Evolutionary conservation across 768 basidiomycete genomes (phyloP).

Genomic region (Kwoniella shandongensis): DNA sequence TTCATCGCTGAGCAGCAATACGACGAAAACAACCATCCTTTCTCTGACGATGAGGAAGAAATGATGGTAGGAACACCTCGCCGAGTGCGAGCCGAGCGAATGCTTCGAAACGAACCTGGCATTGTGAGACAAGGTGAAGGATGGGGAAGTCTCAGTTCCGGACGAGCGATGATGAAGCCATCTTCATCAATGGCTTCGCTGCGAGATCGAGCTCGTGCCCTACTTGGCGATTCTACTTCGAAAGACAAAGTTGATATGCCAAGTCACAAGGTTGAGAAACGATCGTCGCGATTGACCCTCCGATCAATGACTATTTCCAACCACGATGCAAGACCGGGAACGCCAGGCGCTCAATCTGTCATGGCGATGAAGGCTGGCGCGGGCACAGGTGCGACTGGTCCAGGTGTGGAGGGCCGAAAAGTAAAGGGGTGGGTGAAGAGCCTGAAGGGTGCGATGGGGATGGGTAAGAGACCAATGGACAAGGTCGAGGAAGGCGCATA

Average conservation of each 20-base stretch:
- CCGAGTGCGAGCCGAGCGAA: constrained; percentile 31
- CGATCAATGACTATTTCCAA: neutral
- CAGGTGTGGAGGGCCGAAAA: neutral
- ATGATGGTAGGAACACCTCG: constrained; percentile 21
- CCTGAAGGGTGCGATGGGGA: constrained; percentile 27
- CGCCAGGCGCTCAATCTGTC: constrained; percentile 20
- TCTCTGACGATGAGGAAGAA: constrained; percentile 16
- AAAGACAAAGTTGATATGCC: neutral
- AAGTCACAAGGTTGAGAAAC: constrained; percentile 8
- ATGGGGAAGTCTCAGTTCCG: constrained; percentile 27
- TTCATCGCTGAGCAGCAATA: constrained; percentile 22
- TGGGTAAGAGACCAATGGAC: constrained; percentile 23
- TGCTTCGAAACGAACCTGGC: constrained; percentile 40
- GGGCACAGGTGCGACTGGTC: too few species aligned
- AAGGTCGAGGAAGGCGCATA: constrained; percentile 14
- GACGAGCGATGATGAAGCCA: constrained; percentile 23
- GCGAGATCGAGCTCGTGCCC: constrained; percentile 32
- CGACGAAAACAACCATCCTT: constrained; percentile 1
- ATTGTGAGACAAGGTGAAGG: constrained; percentile 42
- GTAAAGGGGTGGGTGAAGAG: constrained; percentile 19
- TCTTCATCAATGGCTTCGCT: constrained; percentile 37
- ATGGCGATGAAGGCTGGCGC: constrained; percentile 16
- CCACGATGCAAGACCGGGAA: constrained; percentile 12
- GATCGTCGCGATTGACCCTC: constrained; percentile 21
- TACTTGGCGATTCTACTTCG: constrained; percentile 16